Evolutionary conservation across 2,329 filamentous ascomycete species (phyloP).

Genomic region (Claviceps paspali): DNA sequence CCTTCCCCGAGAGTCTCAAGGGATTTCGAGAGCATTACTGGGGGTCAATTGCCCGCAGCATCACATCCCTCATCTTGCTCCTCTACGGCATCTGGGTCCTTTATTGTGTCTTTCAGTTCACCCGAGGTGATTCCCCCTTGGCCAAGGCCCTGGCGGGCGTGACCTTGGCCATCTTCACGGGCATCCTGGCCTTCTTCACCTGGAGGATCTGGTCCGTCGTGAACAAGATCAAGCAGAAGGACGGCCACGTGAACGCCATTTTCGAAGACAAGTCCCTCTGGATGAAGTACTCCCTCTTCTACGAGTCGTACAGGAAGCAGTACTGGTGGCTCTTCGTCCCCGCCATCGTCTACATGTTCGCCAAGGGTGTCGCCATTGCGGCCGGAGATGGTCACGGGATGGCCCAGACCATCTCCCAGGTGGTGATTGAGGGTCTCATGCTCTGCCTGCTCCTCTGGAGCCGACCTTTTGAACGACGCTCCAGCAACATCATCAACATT

Average conservation of each 20-base stretch:
- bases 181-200: constrained; percentile 65
- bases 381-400: constrained; percentile 75
- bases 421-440: constrained; percentile 70
- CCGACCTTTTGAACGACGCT: constrained; percentile 73
- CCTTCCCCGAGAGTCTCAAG: constrained; percentile 62
- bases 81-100: constrained; percentile 92
- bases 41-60: constrained; percentile 75
- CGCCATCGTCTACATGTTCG: constrained; percentile 76
- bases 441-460: constrained; percentile 67
- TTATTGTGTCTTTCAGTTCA: constrained; percentile 95
- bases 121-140: constrained; percentile 83
- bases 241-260: constrained; percentile 58
- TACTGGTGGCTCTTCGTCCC: constrained; percentile 98
- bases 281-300: constrained; percentile 94
- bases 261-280: constrained; percentile 84
- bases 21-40: constrained; percentile 94
- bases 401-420: constrained; percentile 61
- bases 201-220: constrained; percentile 72
- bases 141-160: constrained; percentile 71
- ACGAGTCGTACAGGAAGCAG: constrained; percentile 83
- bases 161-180: constrained; percentile 69
- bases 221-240: constrained; percentile 52
- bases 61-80: constrained; percentile 79
- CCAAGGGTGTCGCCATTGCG: constrained; percentile 74
- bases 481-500: constrained; percentile 87